Evolutionary conservation across 2,329 filamentous ascomycete genomes (phyloP).

Genomic region (Aureobasidium vineae): DNA sequence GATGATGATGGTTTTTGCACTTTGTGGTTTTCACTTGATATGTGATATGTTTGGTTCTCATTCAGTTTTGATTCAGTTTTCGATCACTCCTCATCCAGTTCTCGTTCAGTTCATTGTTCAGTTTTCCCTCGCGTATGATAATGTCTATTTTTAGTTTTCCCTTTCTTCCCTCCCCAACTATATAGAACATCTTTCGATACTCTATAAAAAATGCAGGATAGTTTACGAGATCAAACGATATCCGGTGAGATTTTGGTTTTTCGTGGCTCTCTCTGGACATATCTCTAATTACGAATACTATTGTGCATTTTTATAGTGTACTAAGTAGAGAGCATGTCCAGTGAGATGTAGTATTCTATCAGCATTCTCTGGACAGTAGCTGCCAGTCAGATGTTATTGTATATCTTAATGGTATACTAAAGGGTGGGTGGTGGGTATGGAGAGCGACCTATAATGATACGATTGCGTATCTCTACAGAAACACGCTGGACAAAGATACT

Average conservation of each 20-base stretch:
- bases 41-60: background rate
- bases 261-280: background rate
- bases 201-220: background rate
- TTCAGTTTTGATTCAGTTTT: too few relatives aligned
- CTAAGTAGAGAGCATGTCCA: background rate
- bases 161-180: background rate
- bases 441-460: background rate
- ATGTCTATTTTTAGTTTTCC: background rate
- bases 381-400: background rate
- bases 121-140: too few relatives aligned
- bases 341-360: background rate
- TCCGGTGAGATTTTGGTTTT: background rate
- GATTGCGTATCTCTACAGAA: background rate
- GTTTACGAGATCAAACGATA: background rate
- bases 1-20: background rate
- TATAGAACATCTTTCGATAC: too few relatives aligned
- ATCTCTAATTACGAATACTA: background rate
- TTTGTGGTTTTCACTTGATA: background rate
- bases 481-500: background rate
- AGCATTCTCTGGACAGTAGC: background rate
- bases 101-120: too few relatives aligned
- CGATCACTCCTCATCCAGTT: too few relatives aligned
- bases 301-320: background rate
- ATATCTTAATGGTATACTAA: background rate
- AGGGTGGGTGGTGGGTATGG: too few relatives aligned